A percentile compares a stretch with the other conserved stretches of the same genome.
Conservation (phyloP, 306 rosid genomes). For the Vicia villosa region DNA sequence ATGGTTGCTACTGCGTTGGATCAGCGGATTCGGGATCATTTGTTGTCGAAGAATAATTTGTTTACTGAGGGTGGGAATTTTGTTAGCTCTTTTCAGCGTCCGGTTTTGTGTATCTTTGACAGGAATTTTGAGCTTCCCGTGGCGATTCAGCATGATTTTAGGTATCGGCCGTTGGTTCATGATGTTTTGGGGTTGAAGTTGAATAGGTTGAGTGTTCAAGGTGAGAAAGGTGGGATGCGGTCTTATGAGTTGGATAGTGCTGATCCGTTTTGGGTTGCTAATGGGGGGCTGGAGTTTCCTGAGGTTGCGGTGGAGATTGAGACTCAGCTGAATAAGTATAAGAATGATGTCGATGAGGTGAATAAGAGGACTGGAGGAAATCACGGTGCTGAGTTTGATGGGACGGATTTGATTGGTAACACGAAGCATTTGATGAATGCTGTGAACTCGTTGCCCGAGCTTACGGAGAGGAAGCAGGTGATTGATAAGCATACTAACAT, state of each 20-base stretch:
- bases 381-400: conserved; percentile 85
- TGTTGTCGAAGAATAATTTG: conserved; percentile 83
- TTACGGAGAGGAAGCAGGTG: conserved; percentile 90
- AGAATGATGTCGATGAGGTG: conserved; percentile 96
- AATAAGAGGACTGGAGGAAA: conserved; percentile 86
- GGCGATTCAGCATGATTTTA: conserved; percentile 92
- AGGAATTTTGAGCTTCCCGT: conserved; percentile 88
- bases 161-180: conserved; percentile 87
- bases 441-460: conserved; percentile 91
- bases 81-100: conserved; percentile 83
- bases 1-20: conserved; percentile 94
- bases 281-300: conserved; percentile 84
- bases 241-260: conserved; percentile 83
- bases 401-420: conserved; percentile 91
- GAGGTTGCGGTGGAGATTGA: conserved; percentile 97
- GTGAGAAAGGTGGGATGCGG: conserved; percentile 92
- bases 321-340: conserved; percentile 80
- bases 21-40: conserved; percentile 87
- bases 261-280: conserved; percentile 85
- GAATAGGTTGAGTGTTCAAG: conserved; percentile 81
- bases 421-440: conserved; percentile 98
- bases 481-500: conserved; percentile 97
- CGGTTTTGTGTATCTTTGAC: conserved; percentile 83
- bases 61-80: conserved; percentile 76
- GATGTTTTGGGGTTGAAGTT: conserved; percentile 87